Conservation (phyloP, 2,329 filamentous ascomycete genomes). For the Cladosporium sp. region DNA sequence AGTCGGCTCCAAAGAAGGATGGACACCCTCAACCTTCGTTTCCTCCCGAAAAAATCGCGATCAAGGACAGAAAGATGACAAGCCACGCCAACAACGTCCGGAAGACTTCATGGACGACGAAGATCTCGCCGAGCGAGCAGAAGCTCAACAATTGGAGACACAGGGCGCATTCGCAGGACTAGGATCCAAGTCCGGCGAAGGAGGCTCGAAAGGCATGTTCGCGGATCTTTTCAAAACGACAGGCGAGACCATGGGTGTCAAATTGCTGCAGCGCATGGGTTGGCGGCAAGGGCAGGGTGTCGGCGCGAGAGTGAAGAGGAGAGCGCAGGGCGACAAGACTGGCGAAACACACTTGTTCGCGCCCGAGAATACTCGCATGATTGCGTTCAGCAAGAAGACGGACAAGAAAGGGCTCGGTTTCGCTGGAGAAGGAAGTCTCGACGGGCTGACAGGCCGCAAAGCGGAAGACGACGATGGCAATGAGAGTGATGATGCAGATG, state of each 20-base stretch:
- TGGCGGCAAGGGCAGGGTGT: slow-evolving; percentile 94
- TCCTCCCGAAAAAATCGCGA: slow-evolving; percentile 77
- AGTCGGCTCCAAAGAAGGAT: slow-evolving; percentile 96
- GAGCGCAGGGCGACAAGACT: slow-evolving; percentile 61
- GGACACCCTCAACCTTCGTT: slow-evolving; percentile 86
- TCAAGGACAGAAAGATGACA: slow-evolving; percentile 49
- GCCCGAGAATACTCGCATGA: slow-evolving; percentile 70
- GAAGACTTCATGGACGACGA: slow-evolving; percentile 99
- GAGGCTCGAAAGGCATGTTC: slow-evolving; percentile 47
- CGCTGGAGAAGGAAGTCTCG: slow-evolving; percentile 53
- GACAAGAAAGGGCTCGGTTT: slow-evolving; percentile 69
- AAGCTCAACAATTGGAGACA: slow-evolving; percentile 70
- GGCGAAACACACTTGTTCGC: slow-evolving; percentile 68
- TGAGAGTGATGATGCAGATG: slow-evolving; percentile 27
- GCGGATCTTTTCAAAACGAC: slow-evolving; percentile 67
- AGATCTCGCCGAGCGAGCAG: slow-evolving; percentile 80
- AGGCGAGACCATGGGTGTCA: slow-evolving; percentile 82
- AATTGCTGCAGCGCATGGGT: slow-evolving; percentile 84
- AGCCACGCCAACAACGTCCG: slow-evolving; percentile 55
- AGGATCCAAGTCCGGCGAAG: slow-evolving; percentile 59
- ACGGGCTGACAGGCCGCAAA: slow-evolving; percentile 29
- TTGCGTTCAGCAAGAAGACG: slow-evolving; percentile 59
- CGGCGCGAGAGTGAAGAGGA: slow-evolving; percentile 75
- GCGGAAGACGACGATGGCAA: slow-evolving; percentile 33
- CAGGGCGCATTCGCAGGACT: slow-evolving; percentile 69